A percentile compares a stretch with the other conserved stretches of the same genome.
These are phyloP conservation scores for Colletotrichum coccodes DNA, from an alignment of 2,329 filamentous ascomycete species.

Conservation along the genomic window DNA sequence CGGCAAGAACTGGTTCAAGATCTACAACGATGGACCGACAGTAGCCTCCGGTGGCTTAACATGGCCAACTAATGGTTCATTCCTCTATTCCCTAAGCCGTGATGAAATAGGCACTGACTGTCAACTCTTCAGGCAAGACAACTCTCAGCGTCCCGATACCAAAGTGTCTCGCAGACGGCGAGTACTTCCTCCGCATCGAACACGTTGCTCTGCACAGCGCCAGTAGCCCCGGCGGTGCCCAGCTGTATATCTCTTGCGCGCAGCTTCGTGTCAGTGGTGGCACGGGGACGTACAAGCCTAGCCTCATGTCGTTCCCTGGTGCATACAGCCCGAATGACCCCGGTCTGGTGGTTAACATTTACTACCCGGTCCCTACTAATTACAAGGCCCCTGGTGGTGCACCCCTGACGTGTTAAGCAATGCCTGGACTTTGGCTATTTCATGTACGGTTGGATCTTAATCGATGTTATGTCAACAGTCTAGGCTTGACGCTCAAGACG, in stretches of 20 bases:
- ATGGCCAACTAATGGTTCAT: constrained; percentile 51
- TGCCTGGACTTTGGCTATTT: constrained; percentile 63
- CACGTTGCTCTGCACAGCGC: constrained; percentile 59
- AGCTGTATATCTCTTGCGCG: constrained; percentile 56
- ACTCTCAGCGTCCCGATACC: constrained; percentile 54
- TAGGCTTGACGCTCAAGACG: no score
- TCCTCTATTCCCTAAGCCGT: neutral
- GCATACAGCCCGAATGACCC: constrained; percentile 52
- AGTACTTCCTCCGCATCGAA: constrained; percentile 60
- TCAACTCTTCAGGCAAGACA: constrained; percentile 36
- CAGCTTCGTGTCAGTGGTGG: constrained; percentile 55
- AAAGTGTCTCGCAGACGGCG: constrained; percentile 54
- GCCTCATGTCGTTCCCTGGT: constrained; percentile 53
- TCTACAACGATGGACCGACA: constrained; percentile 52
- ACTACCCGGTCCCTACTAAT: constrained; percentile 51
- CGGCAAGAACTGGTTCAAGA: constrained; percentile 54
- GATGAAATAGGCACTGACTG: neutral
- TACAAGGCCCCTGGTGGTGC: constrained; percentile 41
- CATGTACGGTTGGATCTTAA: no score
- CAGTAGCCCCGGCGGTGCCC: constrained; percentile 50
- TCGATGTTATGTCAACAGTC: no score
- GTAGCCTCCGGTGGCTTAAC: constrained; percentile 47
- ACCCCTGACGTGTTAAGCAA: constrained; percentile 37
- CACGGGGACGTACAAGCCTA: constrained; percentile 48
- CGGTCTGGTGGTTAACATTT: constrained; percentile 55